These are phyloP conservation scores for Saururus chinensis DNA, from an alignment of 164 flowering plant species.

Conservation along the genomic window DNA sequence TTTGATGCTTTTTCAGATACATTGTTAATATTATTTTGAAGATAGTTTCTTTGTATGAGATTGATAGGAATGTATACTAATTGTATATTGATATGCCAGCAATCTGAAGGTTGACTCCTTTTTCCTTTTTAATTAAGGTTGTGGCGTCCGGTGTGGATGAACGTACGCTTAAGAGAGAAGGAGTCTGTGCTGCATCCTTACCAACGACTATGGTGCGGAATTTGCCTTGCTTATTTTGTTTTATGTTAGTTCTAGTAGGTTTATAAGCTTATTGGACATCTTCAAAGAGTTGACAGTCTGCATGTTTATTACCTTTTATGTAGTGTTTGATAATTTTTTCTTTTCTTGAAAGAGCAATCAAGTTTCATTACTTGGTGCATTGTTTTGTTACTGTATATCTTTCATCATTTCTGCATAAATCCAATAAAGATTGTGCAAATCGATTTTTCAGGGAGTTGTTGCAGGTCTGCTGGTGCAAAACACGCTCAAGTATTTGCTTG, in stretches of 20 bases:
- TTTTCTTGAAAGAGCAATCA: background rate
- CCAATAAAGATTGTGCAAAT: conserved; percentile 1
- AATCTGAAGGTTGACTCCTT: background rate
- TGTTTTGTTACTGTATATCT: background rate
- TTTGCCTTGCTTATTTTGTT: background rate
- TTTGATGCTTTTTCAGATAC: background rate
- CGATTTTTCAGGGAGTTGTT: conserved; percentile 70
- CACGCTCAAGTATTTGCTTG: conserved; percentile 75
- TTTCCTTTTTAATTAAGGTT: conserved; percentile 36
- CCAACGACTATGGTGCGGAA: conserved; percentile 90
- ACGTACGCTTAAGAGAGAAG: conserved; percentile 95
- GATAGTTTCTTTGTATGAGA: background rate
- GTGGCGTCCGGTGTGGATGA: conserved; percentile 99
- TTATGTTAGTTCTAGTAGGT: background rate
- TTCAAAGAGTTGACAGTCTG: background rate
- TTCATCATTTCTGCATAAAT: background rate
- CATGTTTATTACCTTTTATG: background rate
- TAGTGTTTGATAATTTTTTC: background rate
- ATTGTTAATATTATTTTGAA: no score
- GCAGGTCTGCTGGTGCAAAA: conserved; percentile 97
- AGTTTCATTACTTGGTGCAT: background rate
- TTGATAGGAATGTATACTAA: background rate
- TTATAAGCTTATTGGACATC: background rate
- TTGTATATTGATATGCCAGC: background rate
- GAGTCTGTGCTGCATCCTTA: conserved; percentile 97